phyloP scores from a whole-genome alignment of 2,329 filamentous ascomycete genomes.

The Stemphylium beticola region DNA sequence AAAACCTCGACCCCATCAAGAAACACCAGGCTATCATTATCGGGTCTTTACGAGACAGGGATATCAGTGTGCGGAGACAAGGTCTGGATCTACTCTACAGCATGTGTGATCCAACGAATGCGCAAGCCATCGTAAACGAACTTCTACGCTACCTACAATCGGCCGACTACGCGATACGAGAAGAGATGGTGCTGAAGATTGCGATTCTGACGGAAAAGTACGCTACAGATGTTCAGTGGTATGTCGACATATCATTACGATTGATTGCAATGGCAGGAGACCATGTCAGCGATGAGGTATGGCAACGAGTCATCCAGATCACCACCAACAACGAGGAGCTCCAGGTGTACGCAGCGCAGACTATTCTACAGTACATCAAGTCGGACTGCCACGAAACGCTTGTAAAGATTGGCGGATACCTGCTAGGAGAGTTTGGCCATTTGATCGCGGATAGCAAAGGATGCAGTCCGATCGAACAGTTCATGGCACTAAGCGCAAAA shows the following conservation, averaged over 20 bases:
- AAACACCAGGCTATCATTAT: constrained; percentile 97
- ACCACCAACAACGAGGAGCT: constrained; percentile 99
- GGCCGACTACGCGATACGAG: constrained; percentile 95
- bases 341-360: constrained; percentile 94
- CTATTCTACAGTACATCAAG: constrained; percentile 90
- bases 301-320: constrained; percentile 98
- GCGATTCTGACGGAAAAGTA: constrained; percentile 98
- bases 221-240: constrained; percentile 98
- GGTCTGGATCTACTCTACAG: constrained; percentile 96
- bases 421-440: constrained; percentile 96
- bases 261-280: constrained; percentile 96
- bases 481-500: constrained; percentile 88
- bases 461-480: constrained; percentile 97
- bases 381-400: constrained; percentile 96
- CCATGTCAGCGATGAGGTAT: constrained; percentile 98
- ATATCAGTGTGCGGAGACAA: constrained; percentile 96
- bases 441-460: constrained; percentile 89
- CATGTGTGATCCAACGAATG: constrained; percentile 98
- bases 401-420: constrained; percentile 96
- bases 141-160: constrained; percentile 93
- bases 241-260: constrained; percentile 94
- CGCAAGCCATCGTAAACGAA: constrained; percentile 90
- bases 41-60: constrained; percentile 88
- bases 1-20: constrained; percentile 96
- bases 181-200: constrained; percentile 99